Evolutionary conservation across 495 filamentous ascomycete species (phyloP), one percentile per base, ranked within the genome.

Genomic region (Staphylotrichum tortipilum): DNA sequence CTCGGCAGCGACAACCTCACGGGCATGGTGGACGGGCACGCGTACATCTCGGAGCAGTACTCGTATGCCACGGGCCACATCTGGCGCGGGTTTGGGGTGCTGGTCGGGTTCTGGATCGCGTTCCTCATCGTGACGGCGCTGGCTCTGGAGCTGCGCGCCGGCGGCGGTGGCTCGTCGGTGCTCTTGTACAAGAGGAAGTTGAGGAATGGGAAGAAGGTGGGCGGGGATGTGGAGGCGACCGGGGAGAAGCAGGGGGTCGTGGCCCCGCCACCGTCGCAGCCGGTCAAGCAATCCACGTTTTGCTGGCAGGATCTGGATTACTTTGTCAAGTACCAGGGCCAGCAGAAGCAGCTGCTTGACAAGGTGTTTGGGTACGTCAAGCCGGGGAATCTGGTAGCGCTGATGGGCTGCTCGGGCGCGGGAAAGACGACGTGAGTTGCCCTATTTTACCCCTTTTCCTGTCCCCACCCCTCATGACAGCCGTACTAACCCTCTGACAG

Each of bases 361-460:
- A 65, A 74, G 7, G 77, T 91, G 29, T 77, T 74, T 43, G 87
- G 87, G 0, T 90, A 80, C 63, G 85, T 84, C n/a, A 88, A 86
- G 59, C 87, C 88, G 2, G 86, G 88, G 26, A 67, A 80, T 0
- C 78, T 90, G 70, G 81, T 84, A 39, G 86, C 87, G 5, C 64
- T 90, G 23, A 86, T 92, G 76, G 88, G 88, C 44, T 85, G 83
- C 15, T 85, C 81, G 11, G 88, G 88, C 35, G 88, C 88, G 17
- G 88, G 86, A 12, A 86, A 84, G 58, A 84, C 82, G 40, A 43
- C 40, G 40, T 43, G 40, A 43, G 40, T 43, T 18, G 7, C 21
- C 21, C 8, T 40, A 14, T 8, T 21, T 19, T 7, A 10, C 23
- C 1, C 23, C 39, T 19, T 24, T n/a, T n/a, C n/a, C n/a, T n/a